Evolutionary conservation across 306 rosid genomes (phyloP), one percentile per base, ranked within the genome.

Genomic region (Pyrus pyrifolia): DNA sequence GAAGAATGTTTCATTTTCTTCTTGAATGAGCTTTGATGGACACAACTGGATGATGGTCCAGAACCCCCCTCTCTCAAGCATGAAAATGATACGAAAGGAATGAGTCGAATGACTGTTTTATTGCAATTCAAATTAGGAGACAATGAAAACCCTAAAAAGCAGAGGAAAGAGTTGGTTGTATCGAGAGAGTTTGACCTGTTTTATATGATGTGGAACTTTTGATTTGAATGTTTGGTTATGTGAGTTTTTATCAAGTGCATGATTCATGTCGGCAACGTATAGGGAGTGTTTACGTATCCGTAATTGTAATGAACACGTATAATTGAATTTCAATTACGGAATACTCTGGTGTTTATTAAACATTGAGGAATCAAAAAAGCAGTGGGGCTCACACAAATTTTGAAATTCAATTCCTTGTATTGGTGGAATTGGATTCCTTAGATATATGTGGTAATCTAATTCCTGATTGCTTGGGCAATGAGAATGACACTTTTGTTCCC

Each of bases 1-100:
- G 85, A 82, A 86, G 91, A 90, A 90, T 87, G 91, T 90, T 87
- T 91, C 92, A 75, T 86, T 93, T 85, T 84, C 88, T 74, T 83
- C 86, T 76, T 86, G 9, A 85, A 90, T 87, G 86, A 77, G 78
- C 85, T 2, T 82, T 85, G 89, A 86, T 88, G 86, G 90, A 80
- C 74, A 88, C 96, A 88, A 82, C 87, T 90, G 88, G 83, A 85
- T 84, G 83, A 85, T 83, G 93, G 88, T 87, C 93, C 87, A 76
- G 49, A 71, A 33, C 81, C 80, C 38, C 65, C 82, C 68, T 49
- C 8, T 49, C 21, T 51, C 83, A 66, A 70, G 40, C 58, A 57
- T 73, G 89, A 88, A 84, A 81, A 84, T 76, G 90, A 86, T 76
- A 67, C 79, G 15, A 75, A 75, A 80, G 44, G 79, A 87, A 81